A percentile compares a stretch with the other conserved stretches of the same genome.
Conservation (phyloP, 2,329 filamentous ascomycete genomes). For the Celoporthe dispersa region DNA sequence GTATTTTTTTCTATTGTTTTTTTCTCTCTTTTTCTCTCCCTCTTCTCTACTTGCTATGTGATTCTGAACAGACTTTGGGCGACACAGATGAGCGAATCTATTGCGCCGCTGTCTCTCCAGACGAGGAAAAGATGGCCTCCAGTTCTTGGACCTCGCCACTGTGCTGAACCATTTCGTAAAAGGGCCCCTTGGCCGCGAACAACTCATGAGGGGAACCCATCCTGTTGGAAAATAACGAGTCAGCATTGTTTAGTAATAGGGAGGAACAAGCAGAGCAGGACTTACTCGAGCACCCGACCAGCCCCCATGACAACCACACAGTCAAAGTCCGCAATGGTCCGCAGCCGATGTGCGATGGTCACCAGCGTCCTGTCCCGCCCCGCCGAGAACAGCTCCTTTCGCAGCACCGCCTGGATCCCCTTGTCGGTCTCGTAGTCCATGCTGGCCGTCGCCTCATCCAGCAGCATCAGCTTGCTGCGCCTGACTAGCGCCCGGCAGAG, state of each 20-base stretch:
- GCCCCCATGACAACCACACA: constrained; percentile 60
- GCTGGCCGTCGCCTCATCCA: constrained; percentile 64
- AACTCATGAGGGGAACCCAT: constrained; percentile 52
- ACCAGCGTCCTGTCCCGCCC: constrained; percentile 56
- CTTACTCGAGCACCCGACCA: constrained; percentile 55
- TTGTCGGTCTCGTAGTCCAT: constrained; percentile 63
- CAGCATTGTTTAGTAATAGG: neutral
- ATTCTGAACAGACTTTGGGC: neutral
- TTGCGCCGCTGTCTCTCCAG: neutral
- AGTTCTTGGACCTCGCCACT: constrained; percentile 57
- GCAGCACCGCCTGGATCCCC: constrained; percentile 58
- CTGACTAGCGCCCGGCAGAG: constrained; percentile 60
- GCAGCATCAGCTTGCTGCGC: constrained; percentile 58
- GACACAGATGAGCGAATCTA: neutral
- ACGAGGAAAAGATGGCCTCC: constrained; percentile 33
- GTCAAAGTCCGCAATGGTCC: constrained; percentile 65
- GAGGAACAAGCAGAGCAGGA: neutral
- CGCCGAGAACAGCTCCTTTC: constrained; percentile 51
- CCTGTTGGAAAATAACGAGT: constrained; percentile 34
- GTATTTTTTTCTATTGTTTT: neutral
- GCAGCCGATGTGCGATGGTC: constrained; percentile 61
- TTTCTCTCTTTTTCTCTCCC: neutral
- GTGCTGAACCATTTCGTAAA: constrained; percentile 60
- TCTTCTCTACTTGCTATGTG: neutral
- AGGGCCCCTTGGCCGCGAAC: constrained; percentile 49